Conservation (phyloP, 106 monocot species). For the Dendrobium catenatum region DNA sequence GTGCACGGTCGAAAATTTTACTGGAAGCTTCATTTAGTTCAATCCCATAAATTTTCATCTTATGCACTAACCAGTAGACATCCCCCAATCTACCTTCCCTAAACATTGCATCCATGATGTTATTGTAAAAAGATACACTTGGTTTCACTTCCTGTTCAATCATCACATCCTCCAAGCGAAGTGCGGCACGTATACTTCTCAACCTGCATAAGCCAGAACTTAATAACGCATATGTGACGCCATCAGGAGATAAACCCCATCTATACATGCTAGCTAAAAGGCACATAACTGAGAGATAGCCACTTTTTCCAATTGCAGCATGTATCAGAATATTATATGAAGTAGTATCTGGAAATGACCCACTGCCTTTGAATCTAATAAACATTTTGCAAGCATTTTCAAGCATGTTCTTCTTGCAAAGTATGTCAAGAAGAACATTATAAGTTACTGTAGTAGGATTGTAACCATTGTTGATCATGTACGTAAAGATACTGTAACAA, state of each 20-base stretch:
- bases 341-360: constrained; percentile 30
- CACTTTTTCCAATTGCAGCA: constrained; percentile 20
- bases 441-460: constrained; percentile 28
- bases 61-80: constrained; percentile 24
- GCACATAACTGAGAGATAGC: constrained; percentile 3
- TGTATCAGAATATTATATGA: constrained; percentile 59
- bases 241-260: constrained; percentile 30
- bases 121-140: constrained; percentile 34
- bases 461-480: constrained; percentile 30
- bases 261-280: constrained; percentile 32
- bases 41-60: constrained; percentile 39
- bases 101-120: constrained; percentile 33
- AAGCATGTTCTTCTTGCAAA: constrained; percentile 28
- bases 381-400: constrained; percentile 22
- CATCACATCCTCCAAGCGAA: constrained; percentile 29
- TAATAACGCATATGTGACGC: constrained; percentile 30
- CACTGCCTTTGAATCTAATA: constrained; percentile 16
- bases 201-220: constrained; percentile 29
- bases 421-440: constrained; percentile 35
- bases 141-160: constrained; percentile 21
- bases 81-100: constrained; percentile 23
- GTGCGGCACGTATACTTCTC: constrained; percentile 20
- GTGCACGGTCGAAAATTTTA: constrained; percentile 21
- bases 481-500: constrained; percentile 16
- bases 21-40: constrained; percentile 34